Percentiles rank a stretch among this genome's conserved stretches.
Conservation (phyloP, 495 filamentous ascomycete species). For the Collariella sp. region DNA sequence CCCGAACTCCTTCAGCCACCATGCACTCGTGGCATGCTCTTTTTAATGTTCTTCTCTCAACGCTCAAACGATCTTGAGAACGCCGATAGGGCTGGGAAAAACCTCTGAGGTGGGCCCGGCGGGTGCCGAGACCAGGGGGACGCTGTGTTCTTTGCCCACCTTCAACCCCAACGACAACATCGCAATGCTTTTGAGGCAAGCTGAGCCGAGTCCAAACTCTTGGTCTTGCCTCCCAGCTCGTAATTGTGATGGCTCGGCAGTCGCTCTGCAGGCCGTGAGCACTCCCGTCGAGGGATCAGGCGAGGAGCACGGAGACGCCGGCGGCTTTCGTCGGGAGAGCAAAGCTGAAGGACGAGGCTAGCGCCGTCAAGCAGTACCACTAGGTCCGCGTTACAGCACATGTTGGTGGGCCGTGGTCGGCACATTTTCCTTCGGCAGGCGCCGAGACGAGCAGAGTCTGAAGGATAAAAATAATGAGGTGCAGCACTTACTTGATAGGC, state of each 20-base stretch:
- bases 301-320: too few relatives aligned
- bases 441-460: neutral
- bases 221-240: neutral
- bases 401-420: slow-evolving; percentile 7
- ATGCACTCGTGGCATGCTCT: neutral
- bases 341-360: slow-evolving; percentile 4
- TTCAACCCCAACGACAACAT: neutral
- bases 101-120: neutral
- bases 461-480: slow-evolving; percentile 4
- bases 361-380: slow-evolving; percentile 16
- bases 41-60: neutral
- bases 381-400: slow-evolving; percentile 9
- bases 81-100: neutral
- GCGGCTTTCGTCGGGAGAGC: neutral
- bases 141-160: neutral
- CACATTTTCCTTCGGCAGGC: slow-evolving; percentile 1
- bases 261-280: neutral
- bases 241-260: neutral
- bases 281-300: too few relatives aligned
- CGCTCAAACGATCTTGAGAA: neutral
- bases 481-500: slow-evolving; percentile 37
- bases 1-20: neutral
- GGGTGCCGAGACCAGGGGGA: neutral
- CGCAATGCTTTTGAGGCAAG: neutral
- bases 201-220: too few relatives aligned